Percentiles rank a stretch among this genome's conserved stretches.
Evolutionary conservation across 768 basidiomycete genomes (phyloP).

Genomic region (Suillus americanus): DNA sequence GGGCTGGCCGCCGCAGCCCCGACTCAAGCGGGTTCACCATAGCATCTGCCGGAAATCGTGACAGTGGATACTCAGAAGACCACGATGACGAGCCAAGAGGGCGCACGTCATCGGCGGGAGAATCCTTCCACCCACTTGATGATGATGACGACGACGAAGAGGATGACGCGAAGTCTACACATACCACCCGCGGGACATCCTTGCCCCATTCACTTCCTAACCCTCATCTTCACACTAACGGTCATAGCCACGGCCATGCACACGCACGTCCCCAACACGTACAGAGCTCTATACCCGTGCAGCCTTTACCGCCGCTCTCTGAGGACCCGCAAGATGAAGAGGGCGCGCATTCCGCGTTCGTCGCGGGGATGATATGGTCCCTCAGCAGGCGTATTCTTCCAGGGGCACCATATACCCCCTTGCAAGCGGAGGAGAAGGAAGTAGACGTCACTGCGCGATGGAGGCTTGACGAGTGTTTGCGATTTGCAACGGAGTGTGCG

Average conservation of each 20-base stretch:
- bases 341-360: slow-evolving; percentile 79
- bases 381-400: slow-evolving; percentile 71
- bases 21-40: slow-evolving; percentile 10
- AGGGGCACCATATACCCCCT: slow-evolving; percentile 73
- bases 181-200: slow-evolving; percentile 4
- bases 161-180: slow-evolving; percentile 23
- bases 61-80: slow-evolving; percentile 16
- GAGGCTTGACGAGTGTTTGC: slow-evolving; percentile 80
- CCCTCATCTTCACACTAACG: slow-evolving; percentile 3
- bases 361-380: slow-evolving; percentile 87
- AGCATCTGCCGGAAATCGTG: slow-evolving; percentile 12
- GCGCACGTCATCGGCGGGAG: slow-evolving; percentile 15
- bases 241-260: neutral
- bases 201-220: slow-evolving; percentile 13
- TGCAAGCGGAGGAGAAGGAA: slow-evolving; percentile 30
- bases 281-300: neutral
- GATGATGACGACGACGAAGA: slow-evolving; percentile 25
- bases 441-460: slow-evolving; percentile 52
- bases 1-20: slow-evolving; percentile 47
- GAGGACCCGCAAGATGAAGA: slow-evolving; percentile 64
- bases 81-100: neutral
- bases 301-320: slow-evolving; percentile 20
- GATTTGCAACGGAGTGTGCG: slow-evolving; percentile 83
- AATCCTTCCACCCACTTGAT: slow-evolving; percentile 34
- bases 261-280: neutral